A percentile compares a stretch with the other conserved stretches of the same genome.
These are phyloP conservation scores for Fistulinella prunicolor DNA, from an alignment of 768 basidiomycete species.

Conservation along the genomic window DNA sequence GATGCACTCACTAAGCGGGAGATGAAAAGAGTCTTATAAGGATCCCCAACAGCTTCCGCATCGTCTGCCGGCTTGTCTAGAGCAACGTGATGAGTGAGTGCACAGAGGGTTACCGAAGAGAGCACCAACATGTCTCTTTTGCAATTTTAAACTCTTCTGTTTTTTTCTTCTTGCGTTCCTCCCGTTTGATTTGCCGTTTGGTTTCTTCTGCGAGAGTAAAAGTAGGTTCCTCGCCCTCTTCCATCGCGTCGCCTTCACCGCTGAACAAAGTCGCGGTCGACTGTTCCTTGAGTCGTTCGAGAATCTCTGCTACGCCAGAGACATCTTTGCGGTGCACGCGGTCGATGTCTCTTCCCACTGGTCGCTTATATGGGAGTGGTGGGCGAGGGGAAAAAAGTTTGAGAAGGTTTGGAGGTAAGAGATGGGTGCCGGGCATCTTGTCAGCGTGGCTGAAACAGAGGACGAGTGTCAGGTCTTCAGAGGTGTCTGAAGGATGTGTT, in stretches of 20 bases:
- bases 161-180: constrained; percentile 74
- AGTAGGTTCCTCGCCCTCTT: constrained; percentile 79
- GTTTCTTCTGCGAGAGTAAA: constrained; percentile 83
- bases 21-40: constrained; percentile 98
- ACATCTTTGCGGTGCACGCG: constrained; percentile 68
- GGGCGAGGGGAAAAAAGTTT: constrained; percentile 96
- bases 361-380: constrained; percentile 81
- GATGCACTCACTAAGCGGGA: constrained; percentile 69
- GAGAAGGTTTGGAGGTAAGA: constrained; percentile 92
- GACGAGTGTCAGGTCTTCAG: neutral
- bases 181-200: constrained; percentile 71
- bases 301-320: constrained; percentile 70
- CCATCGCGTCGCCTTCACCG: constrained; percentile 64
- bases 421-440: constrained; percentile 68
- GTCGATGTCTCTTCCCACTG: constrained; percentile 81
- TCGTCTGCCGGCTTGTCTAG: constrained; percentile 94
- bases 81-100: constrained; percentile 8
- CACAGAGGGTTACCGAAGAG: neutral
- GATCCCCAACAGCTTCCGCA: constrained; percentile 87
- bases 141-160: constrained; percentile 74
- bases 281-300: constrained; percentile 72
- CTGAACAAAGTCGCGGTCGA: constrained; percentile 65
- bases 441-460: constrained; percentile 11
- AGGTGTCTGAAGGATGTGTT: too few species aligned
- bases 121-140: constrained; percentile 77